These are phyloP conservation scores for Rhodotorula kratochvilovae DNA, from an alignment of 768 basidiomycete genomes.

Conservation along the genomic window DNA sequence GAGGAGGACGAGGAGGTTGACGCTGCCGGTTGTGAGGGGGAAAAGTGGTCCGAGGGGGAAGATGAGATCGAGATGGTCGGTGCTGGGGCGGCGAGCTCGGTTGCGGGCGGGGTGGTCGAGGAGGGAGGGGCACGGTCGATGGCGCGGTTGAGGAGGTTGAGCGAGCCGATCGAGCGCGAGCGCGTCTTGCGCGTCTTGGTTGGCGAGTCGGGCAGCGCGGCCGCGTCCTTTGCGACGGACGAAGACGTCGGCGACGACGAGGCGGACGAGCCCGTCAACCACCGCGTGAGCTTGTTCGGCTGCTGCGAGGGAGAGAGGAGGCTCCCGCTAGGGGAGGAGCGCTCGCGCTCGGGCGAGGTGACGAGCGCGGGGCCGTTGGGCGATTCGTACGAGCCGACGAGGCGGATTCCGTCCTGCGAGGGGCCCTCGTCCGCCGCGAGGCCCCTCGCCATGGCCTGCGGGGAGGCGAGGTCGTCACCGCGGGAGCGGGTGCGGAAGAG, in stretches of 20 bases:
- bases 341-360: background rate
- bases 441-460: background rate
- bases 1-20: background rate
- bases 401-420: background rate
- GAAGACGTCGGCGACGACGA: background rate
- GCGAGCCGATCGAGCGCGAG: conserved; percentile 26
- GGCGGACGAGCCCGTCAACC: conserved; percentile 3
- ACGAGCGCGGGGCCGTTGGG: background rate
- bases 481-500: background rate
- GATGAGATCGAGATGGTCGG: conserved; percentile 24
- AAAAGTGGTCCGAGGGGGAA: conserved; percentile 9
- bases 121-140: background rate
- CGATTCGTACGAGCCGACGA: conserved; percentile 5
- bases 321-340: background rate
- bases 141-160: conserved; percentile 8
- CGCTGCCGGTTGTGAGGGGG: background rate
- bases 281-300: background rate
- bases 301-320: background rate
- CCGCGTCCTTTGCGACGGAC: background rate
- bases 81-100: background rate
- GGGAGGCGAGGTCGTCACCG: too few species aligned
- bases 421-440: background rate
- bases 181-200: background rate
- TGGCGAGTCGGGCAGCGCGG: background rate
- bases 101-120: background rate